A percentile compares a stretch with the other conserved stretches of the same genome.
Evolutionary conservation across 83 land plant species (phyloP).

Genomic region (Isoetes engelmannii): DNA sequence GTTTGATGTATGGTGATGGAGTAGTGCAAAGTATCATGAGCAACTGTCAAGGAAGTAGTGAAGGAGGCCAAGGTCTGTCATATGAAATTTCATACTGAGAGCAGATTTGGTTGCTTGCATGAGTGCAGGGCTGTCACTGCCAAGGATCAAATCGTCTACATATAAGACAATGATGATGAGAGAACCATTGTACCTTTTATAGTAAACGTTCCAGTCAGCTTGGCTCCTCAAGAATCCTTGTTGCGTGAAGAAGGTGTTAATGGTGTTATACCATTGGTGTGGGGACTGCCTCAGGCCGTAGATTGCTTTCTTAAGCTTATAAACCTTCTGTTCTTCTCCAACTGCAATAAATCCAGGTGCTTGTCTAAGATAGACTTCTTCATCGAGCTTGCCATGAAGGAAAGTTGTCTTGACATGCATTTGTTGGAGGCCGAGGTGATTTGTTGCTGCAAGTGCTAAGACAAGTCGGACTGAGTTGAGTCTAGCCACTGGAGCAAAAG

Average conservation of each 20-base stretch:
- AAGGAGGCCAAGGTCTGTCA: too few relatives aligned
- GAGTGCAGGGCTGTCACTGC: too few relatives aligned
- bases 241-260: not conserved
- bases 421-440: not conserved
- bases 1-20: too few relatives aligned
- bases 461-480: not conserved
- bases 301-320: not conserved
- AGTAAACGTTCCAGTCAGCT: not conserved
- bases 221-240: not conserved
- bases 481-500: not conserved
- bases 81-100: too few relatives aligned
- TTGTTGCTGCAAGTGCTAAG: not conserved
- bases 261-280: not conserved
- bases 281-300: not conserved
- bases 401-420: not conserved
- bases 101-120: too few relatives aligned
- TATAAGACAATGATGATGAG: not conserved
- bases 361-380: not conserved
- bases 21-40: too few relatives aligned
- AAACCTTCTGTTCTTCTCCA: not conserved
- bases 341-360: not conserved
- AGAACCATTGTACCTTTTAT: not conserved
- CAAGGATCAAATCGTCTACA: not conserved
- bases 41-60: too few relatives aligned
- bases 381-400: not conserved